These are phyloP conservation scores for Kurtzmaniella fragi DNA, from an alignment of 805 yeast genomes.

Conservation along the genomic window DNA sequence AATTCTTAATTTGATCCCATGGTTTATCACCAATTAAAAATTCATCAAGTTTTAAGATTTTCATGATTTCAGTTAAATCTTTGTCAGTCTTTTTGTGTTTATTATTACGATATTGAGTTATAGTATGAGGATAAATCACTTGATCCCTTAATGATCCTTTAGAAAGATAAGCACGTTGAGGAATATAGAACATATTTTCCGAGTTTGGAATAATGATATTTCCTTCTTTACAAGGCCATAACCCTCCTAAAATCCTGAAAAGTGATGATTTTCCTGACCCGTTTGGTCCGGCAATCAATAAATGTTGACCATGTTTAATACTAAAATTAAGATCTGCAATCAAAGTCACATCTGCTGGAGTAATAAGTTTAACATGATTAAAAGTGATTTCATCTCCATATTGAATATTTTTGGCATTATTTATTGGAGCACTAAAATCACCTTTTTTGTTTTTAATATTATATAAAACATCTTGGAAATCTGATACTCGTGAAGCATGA, in stretches of 20 bases:
- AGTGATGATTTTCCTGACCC: conserved; percentile 95
- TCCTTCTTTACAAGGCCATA: conserved; percentile 77
- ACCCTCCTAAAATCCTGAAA: conserved; percentile 85
- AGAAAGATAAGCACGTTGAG: conserved; percentile 86
- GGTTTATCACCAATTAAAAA: conserved; percentile 42
- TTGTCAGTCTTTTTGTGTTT: conserved; percentile 36
- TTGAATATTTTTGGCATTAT: conserved; percentile 15
- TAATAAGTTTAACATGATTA: conserved; percentile 69
- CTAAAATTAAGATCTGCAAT: conserved; percentile 64
- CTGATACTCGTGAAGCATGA: conserved; percentile 68
- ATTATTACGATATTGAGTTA: conserved; percentile 44
- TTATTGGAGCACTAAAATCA: conserved; percentile 6
- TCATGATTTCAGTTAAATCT: conserved; percentile 49
- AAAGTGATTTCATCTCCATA: conserved; percentile 60
- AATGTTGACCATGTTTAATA: conserved; percentile 75
- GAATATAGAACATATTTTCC: conserved; percentile 76
- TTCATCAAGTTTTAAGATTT: conserved; percentile 55
- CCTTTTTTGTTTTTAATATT: conserved; percentile 29
- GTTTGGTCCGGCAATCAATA: conserved; percentile 90
- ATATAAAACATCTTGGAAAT: conserved; percentile 59
- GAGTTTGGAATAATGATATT: conserved; percentile 58
- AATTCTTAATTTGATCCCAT: conserved; percentile 65
- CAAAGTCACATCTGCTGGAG: conserved; percentile 77
- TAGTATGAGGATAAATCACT: conserved; percentile 79
- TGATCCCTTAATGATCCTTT: conserved; percentile 81